Base-by-base conservation (phyloP, 2,329 filamentous ascomycete species). In the Fusarium decemcellulare region DNA sequence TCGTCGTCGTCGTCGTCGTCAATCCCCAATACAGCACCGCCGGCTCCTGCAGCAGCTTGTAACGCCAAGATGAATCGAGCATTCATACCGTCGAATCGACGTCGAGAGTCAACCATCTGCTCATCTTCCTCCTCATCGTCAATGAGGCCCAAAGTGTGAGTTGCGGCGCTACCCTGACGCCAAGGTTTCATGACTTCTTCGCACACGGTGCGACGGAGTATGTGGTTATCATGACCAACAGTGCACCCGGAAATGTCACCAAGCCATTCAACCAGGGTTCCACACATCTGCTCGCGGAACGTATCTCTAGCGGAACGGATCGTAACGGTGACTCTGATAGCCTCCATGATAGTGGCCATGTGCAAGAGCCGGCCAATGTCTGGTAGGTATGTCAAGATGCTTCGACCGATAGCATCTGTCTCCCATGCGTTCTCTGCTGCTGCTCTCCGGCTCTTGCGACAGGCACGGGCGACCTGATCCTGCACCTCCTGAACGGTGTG, bases 251-350 rank as follows among this genome's bases (percentile, higher is more conserved):
- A 89, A 74, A 99, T 97, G 79, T 99, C 97, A 55, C 91, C 88
- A 18, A 99, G 87, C 97, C 97, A 99, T 74, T 98, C 95, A 57
- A 99, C 92, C 65, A 99, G 95, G 15, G 94, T 94, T n/a, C 93
- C 94, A 74, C 95, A 98, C 97, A 99, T 99, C 78, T 98, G 93
- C 78, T 99, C 96, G 63, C 96, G 89, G 81, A 98, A 99, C 0
- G 94, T 98, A 80, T 99, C 96, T 72, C 97, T 89, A 6, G 96
- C 90, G 10, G 95, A 97, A 46, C 96, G 90, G 65, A 99, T 94
- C 1, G 96, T 99, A 51, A 98, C 94, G 0, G 96, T 98, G 61
- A 99, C 90, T 77, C 97, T 95, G 79, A 99, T 98, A 65, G 97
- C 91, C 80, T 99, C 96, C 70, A 99, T 93, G 23, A 96, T 91